Evolutionary conservation across 805 yeast species (phyloP), one percentile per base, ranked within the genome.

Genomic region (Jamesozyma piceae): DNA sequence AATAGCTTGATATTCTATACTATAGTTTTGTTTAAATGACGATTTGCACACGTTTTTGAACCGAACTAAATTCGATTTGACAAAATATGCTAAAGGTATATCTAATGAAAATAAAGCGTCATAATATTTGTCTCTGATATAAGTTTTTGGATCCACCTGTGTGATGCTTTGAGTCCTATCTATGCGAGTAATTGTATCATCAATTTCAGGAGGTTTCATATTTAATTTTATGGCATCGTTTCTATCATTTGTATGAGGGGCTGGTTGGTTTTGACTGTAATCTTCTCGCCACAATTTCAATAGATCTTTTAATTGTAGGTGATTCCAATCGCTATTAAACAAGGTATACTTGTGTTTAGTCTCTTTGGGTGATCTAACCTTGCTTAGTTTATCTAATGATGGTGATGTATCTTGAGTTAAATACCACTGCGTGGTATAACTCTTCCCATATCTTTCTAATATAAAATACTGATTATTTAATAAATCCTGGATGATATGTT

Each of bases 1-100:
- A 3, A 50, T 49, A 4, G 46, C 37, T 39, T 52, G 55, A 18
- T 58, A 59, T 8, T 44, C 35, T 13, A 38, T 36, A 26, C 37
- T 33, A 22, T 34, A 43, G 13, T 44, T 41, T 8, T 35, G 35
- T 14, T 42, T 42, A 17, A 62, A 58, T 6, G 41, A 19, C 1
- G 48, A 39, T n/a, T 45, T 43, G 44, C 77, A 73, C 48, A 77
- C 54, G 19, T 67, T 67, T 37, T 58, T 64, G 39, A 75, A 57
- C 40, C 80, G 57, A 11, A 72, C 56, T 31, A 77, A 55, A 4
- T 74, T 70, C 0, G 80, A 74, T 48, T 77, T 77, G 5, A 65
- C 59, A 60, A 72, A 63, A 53, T 64, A 65, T 0, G 66, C 65
- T 18, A 67, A 33, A 3, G 71, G 68, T 0, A 63, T 52, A n/a